Evolutionary conservation across 148 eudicot species (phyloP).

Genomic region (Simmondsia chinensis): DNA sequence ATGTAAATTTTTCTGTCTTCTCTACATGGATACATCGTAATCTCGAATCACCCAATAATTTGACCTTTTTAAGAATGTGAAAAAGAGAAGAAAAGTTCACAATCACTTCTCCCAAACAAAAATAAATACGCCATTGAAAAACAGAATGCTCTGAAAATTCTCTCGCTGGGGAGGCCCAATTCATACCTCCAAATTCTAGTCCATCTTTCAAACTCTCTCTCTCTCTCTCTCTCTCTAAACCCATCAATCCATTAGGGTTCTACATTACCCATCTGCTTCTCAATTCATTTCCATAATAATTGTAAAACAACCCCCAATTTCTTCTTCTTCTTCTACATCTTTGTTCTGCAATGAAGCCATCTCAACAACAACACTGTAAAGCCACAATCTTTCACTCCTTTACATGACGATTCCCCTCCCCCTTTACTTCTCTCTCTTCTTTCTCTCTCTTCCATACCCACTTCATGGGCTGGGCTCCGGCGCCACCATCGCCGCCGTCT

Average conservation of each 20-base stretch:
- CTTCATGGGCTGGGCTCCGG: constrained; percentile 38
- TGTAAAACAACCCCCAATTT: neutral
- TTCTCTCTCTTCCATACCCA: constrained; percentile 8
- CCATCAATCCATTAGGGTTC: neutral
- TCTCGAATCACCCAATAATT: too few species aligned
- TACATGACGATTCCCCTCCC: constrained; percentile 29
- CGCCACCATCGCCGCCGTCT: constrained; percentile 38
- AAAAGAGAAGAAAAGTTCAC: too few species aligned
- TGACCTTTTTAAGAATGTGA: too few species aligned
- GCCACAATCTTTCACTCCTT: neutral
- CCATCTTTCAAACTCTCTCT: neutral
- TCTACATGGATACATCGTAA: too few species aligned
- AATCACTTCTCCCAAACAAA: too few species aligned
- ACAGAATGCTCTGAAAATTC: too few species aligned
- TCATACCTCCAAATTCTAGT: neutral
- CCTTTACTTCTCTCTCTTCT: constrained; percentile 9
- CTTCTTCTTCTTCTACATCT: neutral
- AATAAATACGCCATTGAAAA: too few species aligned
- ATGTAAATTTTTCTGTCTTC: too few species aligned
- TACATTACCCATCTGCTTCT: too few species aligned
- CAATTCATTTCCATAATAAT: too few species aligned
- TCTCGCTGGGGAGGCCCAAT: too few species aligned
- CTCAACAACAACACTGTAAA: neutral
- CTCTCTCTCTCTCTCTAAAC: constrained; percentile 3
- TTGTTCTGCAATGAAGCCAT: constrained; percentile 20